Base-by-base conservation (phyloP, 257 asterid genomes). In the Lavandula angustifolia region DNA sequence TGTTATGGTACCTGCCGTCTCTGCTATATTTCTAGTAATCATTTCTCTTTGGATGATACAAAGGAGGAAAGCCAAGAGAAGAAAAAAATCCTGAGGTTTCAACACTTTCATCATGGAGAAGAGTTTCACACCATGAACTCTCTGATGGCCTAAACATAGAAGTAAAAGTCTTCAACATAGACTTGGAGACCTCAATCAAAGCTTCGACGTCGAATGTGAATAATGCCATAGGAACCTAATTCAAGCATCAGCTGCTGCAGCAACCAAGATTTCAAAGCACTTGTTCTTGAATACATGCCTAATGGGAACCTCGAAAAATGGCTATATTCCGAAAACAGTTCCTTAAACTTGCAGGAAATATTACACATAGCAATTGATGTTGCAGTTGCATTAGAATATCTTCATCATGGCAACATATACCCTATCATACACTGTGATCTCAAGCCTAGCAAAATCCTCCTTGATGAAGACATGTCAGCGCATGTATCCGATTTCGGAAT, bases 71-170 rank as follows among this genome's bases (percentile, higher is more conserved):
- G 10, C n/a, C 6, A 55, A 6, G 22, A 34, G 41, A 33, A n/a
- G 16, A 13, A 29, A 55, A 55, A 33, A 11, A 2, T 7, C 27
- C 7, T 7, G 62, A 33, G 27, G 3, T 55, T 1, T 7, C 44
- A 9, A 6, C 7, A 12, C 44, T 33, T 12, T 3, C 9, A 34
- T 13, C 32, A 1, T 72, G 74, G 74, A 62, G 64, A 67, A 65
- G 72, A 53, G 51, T 64, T 40, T 76, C 81, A 4, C 38, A 71
- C 16, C 42, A 18, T 3, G 81, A 72, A 55, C 74, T 67, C 31
- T 17, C 37, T 0, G 64, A 40, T 10, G 64, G 51, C 16, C 6
- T 59, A 59, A 59, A 10, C 12, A 44, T 62, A 2, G 67, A 44
- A 0, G 67, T 46, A 5, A 46, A 44, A n/a, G 67, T 62, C 4